Conservation (phyloP, 2,329 filamentous ascomycete species). For the Apiospora sp. region DNA sequence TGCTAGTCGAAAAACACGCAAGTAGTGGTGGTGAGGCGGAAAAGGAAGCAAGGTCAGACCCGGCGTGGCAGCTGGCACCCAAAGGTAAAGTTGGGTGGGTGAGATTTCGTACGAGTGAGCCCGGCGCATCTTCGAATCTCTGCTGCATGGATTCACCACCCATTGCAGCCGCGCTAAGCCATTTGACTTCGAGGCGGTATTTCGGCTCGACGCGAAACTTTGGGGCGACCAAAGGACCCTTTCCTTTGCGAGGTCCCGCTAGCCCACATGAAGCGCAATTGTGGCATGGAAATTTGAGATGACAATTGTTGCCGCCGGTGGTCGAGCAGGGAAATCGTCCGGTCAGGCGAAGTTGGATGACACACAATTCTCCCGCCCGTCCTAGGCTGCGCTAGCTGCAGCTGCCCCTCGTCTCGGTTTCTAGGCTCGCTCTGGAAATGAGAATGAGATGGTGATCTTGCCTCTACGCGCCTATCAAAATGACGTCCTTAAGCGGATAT, state of each 20-base stretch:
- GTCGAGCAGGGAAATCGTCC: not conserved
- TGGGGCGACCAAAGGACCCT: conserved; percentile 11
- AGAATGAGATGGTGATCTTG: conserved; percentile 12
- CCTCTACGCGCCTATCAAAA: not conserved
- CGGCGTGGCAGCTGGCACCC: not conserved
- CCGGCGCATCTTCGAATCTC: conserved; percentile 15
- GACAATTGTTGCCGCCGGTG: not conserved
- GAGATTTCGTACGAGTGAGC: conserved; percentile 7
- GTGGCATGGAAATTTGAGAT: conserved; percentile 11
- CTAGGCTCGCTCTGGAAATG: conserved; percentile 11
- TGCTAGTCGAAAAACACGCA: not conserved
- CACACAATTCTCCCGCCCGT: conserved; percentile 5
- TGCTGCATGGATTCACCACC: not conserved
- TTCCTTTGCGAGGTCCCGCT: conserved; percentile 5
- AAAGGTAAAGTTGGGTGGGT: not conserved
- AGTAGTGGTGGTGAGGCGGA: conserved; percentile 9
- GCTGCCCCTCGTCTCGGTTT: conserved; percentile 13
- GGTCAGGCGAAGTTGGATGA: not conserved
- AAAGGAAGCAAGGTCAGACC: conserved; percentile 20
- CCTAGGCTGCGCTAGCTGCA: not conserved
- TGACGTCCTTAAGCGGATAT: conserved; percentile 14
- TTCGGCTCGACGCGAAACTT: conserved; percentile 18
- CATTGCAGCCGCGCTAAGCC: conserved; percentile 21
- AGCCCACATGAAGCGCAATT: conserved; percentile 6
- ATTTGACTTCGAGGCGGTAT: conserved; percentile 24